phyloP scores from a whole-genome alignment of 2,329 filamentous ascomycete genomes.

The Ascochyta rabiei region DNA sequence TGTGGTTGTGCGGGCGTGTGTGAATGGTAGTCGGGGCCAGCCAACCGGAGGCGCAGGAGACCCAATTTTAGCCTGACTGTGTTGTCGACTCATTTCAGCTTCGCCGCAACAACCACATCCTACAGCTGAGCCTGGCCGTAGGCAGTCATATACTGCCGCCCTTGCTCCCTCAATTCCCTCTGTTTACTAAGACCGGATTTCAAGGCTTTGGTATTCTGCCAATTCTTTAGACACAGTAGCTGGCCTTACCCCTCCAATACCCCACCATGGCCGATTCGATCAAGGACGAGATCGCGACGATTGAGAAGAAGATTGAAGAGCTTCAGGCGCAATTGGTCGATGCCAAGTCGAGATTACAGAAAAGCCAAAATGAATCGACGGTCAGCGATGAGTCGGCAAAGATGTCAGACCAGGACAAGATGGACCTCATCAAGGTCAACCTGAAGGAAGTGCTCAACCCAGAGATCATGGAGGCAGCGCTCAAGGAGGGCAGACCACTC shows the following conservation, averaged over 20 bases:
- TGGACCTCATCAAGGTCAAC: constrained; percentile 79
- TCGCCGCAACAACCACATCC: constrained; percentile 8
- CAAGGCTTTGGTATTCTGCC: not conserved
- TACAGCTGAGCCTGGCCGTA: constrained; percentile 13
- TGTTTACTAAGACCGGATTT: not conserved
- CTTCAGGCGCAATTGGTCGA: constrained; percentile 39
- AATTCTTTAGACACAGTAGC: constrained; percentile 15
- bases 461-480: constrained; percentile 77
- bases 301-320: constrained; percentile 42
- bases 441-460: constrained; percentile 82
- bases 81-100: constrained; percentile 18
- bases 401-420: constrained; percentile 63
- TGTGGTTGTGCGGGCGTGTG: not conserved
- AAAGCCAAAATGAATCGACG: constrained; percentile 25
- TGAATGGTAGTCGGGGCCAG: not conserved
- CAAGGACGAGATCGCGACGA: constrained; percentile 39
- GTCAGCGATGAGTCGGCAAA: constrained; percentile 30
- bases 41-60: constrained; percentile 19
- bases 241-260: constrained; percentile 25
- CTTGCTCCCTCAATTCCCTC: not conserved
- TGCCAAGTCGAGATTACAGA: constrained; percentile 36
- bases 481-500: constrained; percentile 69
- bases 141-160: constrained; percentile 7
- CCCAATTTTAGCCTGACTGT: constrained; percentile 17
- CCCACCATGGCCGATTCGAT: constrained; percentile 42